Conservation (phyloP, 2,329 filamentous ascomycete species). For the Colletotrichum plurivorum region DNA sequence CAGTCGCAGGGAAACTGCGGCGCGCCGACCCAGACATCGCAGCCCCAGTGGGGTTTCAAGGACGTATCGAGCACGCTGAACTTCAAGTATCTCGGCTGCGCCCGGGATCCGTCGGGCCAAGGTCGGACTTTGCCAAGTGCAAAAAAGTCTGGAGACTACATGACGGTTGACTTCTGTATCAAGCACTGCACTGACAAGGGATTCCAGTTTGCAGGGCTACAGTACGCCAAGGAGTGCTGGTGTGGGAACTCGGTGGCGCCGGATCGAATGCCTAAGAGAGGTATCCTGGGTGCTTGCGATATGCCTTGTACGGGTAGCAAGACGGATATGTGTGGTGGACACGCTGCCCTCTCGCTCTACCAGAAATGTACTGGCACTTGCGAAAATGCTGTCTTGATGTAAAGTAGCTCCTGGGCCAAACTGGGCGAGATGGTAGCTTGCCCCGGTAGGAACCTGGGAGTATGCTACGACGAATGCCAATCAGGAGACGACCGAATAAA, state of each 20-base stretch:
- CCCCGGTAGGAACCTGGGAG: no score
- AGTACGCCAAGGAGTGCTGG: conserved; percentile 56
- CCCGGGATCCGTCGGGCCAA: conserved; percentile 48
- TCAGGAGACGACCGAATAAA: no score
- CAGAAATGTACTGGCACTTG: conserved; percentile 50
- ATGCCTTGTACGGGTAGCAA: conserved; percentile 40
- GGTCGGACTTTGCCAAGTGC: conserved; percentile 49
- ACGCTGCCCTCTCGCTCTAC: conserved; percentile 51
- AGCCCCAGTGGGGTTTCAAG: conserved; percentile 56
- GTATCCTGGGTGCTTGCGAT: conserved; percentile 58
- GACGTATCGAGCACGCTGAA: conserved; percentile 58
- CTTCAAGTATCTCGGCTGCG: conserved; percentile 69
- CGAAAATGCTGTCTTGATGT: conserved; percentile 42
- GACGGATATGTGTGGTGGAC: conserved; percentile 43
- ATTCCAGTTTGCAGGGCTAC: conserved; percentile 52
- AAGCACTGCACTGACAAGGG: conserved; percentile 48
- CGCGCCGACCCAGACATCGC: conserved; percentile 54
- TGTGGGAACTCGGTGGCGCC: conserved; percentile 49
- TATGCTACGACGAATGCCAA: background rate
- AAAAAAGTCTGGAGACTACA: conserved; percentile 47
- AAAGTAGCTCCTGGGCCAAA: background rate
- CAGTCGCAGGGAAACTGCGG: conserved; percentile 47
- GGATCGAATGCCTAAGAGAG: conserved; percentile 50
- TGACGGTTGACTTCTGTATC: conserved; percentile 53
- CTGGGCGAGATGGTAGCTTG: background rate